Base-by-base conservation (phyloP, 805 yeast genomes). In the Saccharomyces mikatae region DNA sequence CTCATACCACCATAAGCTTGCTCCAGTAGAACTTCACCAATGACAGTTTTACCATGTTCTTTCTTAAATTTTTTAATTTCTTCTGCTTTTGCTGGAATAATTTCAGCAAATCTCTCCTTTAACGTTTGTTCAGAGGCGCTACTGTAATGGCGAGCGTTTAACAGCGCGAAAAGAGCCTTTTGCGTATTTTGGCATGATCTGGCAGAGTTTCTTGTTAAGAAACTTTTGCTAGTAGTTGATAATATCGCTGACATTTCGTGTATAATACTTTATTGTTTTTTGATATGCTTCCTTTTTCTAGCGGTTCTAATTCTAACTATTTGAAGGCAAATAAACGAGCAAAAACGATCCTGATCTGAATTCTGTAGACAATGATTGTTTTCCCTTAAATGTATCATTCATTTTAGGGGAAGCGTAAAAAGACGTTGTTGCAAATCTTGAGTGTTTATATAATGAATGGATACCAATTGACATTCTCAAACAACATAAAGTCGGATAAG, bases 1-100 rank as follows among this genome's bases (percentile, higher is more conserved):
- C 95, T 81, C 91, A 84, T 84, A 77, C 95, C 95, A 76, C 95
- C 95, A 74, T 86, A 87, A 46, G 90, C 91, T 75, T 86, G 92
- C 71, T 83, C 89, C 58, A 87, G 76, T 54, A 77, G 72, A 59
- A 86, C 86, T 72, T 86, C 89, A 61, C 89, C 92, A 60, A 87
- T 83, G 51, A 75, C 77, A 51, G 76, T 73, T 56, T 84, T 80
- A 67, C 98, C 99, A 74, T 92, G 81, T 68, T 90, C 95, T 73
- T 88, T 80, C 76, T 94, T 90, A 73, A 92, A 84, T 66, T 84
- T 71, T 62, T 76, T 71, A 75, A 94, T 86, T 78, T 90, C 89
- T 73, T 89, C 97, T 64, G 87, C 87, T 79, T 88, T 89, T 68
- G 81, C 91, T 62, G 98, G 98, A 71, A 91, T 82, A 62, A 89